Evolutionary conservation across 768 basidiomycete species (phyloP), one percentile per base, ranked within the genome.

Genomic region (Boletus pseudo-olivaceus): DNA sequence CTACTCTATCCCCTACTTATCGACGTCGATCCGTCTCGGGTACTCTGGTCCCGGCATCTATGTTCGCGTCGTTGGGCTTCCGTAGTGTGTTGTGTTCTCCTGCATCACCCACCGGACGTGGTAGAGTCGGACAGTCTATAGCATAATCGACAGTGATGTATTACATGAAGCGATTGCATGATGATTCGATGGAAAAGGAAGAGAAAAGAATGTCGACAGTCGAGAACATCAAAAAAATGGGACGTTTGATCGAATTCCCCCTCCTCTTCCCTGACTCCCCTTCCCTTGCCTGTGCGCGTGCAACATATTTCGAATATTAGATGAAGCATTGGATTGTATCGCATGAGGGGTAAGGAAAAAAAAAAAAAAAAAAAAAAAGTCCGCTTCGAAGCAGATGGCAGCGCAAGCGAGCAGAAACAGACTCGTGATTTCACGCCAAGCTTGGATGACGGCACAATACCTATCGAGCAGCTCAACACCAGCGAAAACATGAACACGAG

Each of bases 241-340:
- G 23, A 23, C 4, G 23, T 23, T 23, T 23, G 38, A 41, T 41
- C 20, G 6, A 11, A n/a, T 45, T 14, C n/a, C n/a, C 41, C 40
- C 6, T n/a, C 41, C 14, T 9, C 11, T 26, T 8, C 15, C 39
- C 41, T 26, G 7, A n/a, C 5, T 26, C 5, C 7, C 1, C 38
- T 23, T 26, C 15, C 23, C 26, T 34, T 34, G 20, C 15, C 46
- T 5, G 15, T 11, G 23, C 26, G 5, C 33, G 15, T 35, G 5
- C 4, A 26, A n/a, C 15, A 23, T 34, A 15, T 33, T 46, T 15
- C 2, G 40, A 9, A 17, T 26, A 59, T 59, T 55, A 51, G 33
- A 56, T 56, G 45, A 49, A 46, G 44, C 34, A 23, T 38, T 67
- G 59, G 44, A 48, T 51, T 56, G 51, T 32, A 56, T 51, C 27